Conservation (phyloP, 1,284 basidiomycete genomes). For the Cryptococcus sp. region DNA sequence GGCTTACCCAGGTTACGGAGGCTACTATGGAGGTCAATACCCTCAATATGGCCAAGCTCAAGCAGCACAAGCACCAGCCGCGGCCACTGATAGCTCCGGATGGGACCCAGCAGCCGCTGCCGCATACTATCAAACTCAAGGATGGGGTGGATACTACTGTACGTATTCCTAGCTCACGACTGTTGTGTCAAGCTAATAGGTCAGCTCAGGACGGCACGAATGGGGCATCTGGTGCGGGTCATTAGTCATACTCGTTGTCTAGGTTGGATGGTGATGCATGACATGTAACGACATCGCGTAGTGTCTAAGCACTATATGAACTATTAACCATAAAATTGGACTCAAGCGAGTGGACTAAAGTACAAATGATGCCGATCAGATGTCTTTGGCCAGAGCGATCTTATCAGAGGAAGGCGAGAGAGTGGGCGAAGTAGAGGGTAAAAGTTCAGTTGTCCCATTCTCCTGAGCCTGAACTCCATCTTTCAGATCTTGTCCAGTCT, state of each 20-base stretch:
- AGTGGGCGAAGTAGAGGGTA: no score
- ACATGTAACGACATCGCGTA: neutral
- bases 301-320: no score
- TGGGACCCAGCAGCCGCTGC: conserved; percentile 38
- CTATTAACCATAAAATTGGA: no score
- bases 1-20: conserved; percentile 42
- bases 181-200: neutral
- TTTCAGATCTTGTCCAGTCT: no score
- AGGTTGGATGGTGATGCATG: no score
- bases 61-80: conserved; percentile 3
- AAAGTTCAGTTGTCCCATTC: no score
- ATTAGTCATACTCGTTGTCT: neutral
- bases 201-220: neutral
- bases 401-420: no score
- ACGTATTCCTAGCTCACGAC: no score
- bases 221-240: neutral
- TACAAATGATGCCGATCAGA: no score
- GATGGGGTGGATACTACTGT: conserved; percentile 45
- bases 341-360: no score
- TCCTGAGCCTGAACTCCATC: no score
- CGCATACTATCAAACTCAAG: conserved; percentile 37
- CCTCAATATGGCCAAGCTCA: conserved; percentile 36
- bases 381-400: no score
- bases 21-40: conserved; percentile 37
- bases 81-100: conserved; percentile 9